Evolutionary conservation across 805 yeast genomes (phyloP).

Genomic region (Yarrowia sp.): DNA sequence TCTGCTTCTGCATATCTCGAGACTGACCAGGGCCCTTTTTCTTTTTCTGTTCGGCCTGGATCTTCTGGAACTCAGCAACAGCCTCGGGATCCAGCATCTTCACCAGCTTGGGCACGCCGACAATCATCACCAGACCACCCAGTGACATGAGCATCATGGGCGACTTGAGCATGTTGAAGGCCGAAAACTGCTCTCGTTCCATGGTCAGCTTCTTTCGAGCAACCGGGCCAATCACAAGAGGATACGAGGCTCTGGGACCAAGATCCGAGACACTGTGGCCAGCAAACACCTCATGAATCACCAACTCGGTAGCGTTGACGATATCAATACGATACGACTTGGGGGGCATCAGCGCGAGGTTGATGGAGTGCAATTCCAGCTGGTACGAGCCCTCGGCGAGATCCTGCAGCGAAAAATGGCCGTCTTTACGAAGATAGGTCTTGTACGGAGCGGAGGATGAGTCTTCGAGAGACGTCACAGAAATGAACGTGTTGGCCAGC

Average conservation of each 20-base stretch:
- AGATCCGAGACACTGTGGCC: slow-evolving; percentile 35
- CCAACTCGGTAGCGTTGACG: slow-evolving; percentile 32
- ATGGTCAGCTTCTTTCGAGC: slow-evolving; percentile 33
- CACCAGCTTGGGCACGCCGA: slow-evolving; percentile 37
- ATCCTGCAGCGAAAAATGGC: slow-evolving; percentile 32
- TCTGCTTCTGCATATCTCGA: slow-evolving; percentile 26
- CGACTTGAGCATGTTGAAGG: slow-evolving; percentile 36
- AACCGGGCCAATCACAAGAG: slow-evolving; percentile 35
- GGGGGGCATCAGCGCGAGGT: slow-evolving; percentile 25
- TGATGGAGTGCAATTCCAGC: slow-evolving; percentile 30
- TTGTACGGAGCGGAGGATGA: background rate
- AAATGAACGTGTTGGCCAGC: background rate
- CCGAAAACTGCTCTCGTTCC: slow-evolving; percentile 34
- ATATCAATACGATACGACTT: slow-evolving; percentile 30
- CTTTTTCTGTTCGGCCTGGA: slow-evolving; percentile 25
- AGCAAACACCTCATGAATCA: slow-evolving; percentile 31
- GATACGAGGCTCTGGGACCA: slow-evolving; percentile 37
- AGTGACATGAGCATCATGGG: slow-evolving; percentile 40
- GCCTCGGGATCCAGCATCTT: slow-evolving; percentile 39
- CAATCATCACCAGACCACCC: slow-evolving; percentile 36
- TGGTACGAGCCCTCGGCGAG: slow-evolving; percentile 33
- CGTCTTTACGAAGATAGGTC: slow-evolving; percentile 26
- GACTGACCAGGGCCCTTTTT: slow-evolving; percentile 6
- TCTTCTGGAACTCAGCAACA: slow-evolving; percentile 37
- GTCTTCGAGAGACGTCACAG: background rate